These are phyloP conservation scores for Pseudocercospora pini-densiflorae DNA, from an alignment of 2,329 filamentous ascomycete species.

Conservation along the genomic window DNA sequence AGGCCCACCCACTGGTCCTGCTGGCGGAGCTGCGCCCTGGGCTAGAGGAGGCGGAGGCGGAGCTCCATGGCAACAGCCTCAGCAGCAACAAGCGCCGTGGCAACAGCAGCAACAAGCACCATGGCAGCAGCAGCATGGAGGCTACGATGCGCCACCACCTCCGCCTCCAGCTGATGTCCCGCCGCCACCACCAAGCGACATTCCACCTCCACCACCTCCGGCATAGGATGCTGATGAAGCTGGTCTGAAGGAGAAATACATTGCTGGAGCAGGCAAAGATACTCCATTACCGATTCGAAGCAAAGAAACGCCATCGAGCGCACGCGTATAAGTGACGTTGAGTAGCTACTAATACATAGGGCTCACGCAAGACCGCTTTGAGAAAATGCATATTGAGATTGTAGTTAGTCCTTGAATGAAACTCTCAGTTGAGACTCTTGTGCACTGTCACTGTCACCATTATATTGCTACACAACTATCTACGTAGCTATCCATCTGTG, in stretches of 20 bases:
- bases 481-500: no score
- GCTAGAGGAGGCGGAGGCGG: slow-evolving; percentile 28
- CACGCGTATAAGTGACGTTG: neutral
- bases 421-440: neutral
- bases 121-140: slow-evolving; percentile 21
- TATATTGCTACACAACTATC: no score
- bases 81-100: slow-evolving; percentile 28
- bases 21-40: slow-evolving; percentile 31
- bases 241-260: neutral
- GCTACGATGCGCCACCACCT: slow-evolving; percentile 43
- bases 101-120: slow-evolving; percentile 23
- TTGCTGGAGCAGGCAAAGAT: neutral
- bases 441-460: neutral
- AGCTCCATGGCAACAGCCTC: slow-evolving; percentile 38
- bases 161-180: slow-evolving; percentile 63
- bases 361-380: neutral
- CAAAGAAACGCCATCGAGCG: neutral
- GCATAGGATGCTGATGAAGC: slow-evolving; percentile 14
- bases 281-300: neutral
- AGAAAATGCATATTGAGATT: neutral
- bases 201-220: slow-evolving; percentile 68
- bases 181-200: slow-evolving; percentile 64
- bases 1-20: slow-evolving; percentile 29
- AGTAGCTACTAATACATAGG: neutral
- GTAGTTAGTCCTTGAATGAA: neutral